Evolutionary conservation across 345 rosid genomes (phyloP).

Genomic region (Populus euphratica): DNA sequence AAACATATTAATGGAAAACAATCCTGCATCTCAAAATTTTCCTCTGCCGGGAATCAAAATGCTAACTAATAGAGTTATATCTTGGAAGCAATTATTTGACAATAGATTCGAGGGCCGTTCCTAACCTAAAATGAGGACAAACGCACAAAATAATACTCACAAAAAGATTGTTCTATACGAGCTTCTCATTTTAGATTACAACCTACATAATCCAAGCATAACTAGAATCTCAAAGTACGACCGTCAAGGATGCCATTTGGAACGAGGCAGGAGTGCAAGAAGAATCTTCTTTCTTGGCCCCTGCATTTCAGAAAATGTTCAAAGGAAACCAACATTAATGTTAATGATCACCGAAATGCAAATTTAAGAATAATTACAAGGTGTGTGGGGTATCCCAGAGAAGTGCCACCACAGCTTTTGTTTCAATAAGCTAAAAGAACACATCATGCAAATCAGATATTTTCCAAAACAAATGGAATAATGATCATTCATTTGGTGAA

Average conservation of each 20-base stretch:
- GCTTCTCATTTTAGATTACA: constrained; percentile 2
- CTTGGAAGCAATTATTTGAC: constrained; percentile 9
- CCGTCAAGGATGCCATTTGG: constrained; percentile 40
- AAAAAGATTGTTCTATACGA: constrained; percentile 1
- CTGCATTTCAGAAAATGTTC: constrained; percentile 28
- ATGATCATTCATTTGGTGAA: background rate
- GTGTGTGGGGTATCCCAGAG: background rate
- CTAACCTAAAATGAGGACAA: constrained; percentile 3
- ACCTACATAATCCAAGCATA: background rate
- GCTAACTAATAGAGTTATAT: background rate
- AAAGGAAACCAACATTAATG: background rate
- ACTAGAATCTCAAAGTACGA: background rate
- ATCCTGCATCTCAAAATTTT: constrained; percentile 18
- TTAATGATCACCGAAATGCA: background rate
- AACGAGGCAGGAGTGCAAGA: constrained; percentile 57
- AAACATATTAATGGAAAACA: background rate
- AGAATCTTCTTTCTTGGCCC: constrained; percentile 97
- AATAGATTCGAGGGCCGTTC: constrained; percentile 2
- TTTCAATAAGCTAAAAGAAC: background rate
- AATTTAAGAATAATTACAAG: background rate
- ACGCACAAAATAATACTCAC: background rate
- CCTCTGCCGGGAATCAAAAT: background rate
- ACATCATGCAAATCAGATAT: background rate
- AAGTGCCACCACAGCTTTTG: background rate
- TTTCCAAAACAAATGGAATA: background rate